phyloP scores from a whole-genome alignment of 2,329 filamentous ascomycete species.

The Fusarium nanum region DNA sequence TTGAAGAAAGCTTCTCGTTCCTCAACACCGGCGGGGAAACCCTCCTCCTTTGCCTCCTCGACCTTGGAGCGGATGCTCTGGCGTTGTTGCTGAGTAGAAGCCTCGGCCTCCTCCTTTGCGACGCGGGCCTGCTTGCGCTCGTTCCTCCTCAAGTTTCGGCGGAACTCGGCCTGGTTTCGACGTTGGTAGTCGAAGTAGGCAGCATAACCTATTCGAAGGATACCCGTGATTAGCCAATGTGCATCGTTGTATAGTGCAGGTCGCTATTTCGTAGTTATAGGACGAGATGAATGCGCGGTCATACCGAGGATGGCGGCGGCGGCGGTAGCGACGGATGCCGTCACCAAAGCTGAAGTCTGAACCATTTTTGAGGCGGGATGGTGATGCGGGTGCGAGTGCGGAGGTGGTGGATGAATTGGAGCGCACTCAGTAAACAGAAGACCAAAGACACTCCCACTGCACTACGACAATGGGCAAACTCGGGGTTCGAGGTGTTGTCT shows the following conservation, averaged over 20 bases:
- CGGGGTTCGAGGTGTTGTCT: constrained; percentile 12
- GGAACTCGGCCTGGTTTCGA: constrained; percentile 72
- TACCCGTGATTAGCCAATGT: constrained; percentile 33
- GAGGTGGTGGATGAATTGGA: constrained; percentile 4
- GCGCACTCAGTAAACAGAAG: constrained; percentile 14
- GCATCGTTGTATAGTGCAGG: constrained; percentile 2
- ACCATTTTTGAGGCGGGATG: constrained; percentile 53
- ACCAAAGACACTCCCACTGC: constrained; percentile 17
- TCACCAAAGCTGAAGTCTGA: constrained; percentile 66
- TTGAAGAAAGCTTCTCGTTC: constrained; percentile 98
- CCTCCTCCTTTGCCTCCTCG: constrained; percentile 86
- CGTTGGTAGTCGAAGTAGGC: constrained; percentile 77
- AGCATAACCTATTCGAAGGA: constrained; percentile 65
- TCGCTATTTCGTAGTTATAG: background rate
- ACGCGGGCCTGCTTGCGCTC: constrained; percentile 77
- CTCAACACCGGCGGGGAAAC: constrained; percentile 89
- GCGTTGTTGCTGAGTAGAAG: constrained; percentile 73
- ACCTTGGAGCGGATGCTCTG: constrained; percentile 80
- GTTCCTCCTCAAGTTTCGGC: constrained; percentile 77
- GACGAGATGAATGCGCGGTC: constrained; percentile 16
- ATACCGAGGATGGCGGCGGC: constrained; percentile 71
- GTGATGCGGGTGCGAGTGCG: constrained; percentile 18
- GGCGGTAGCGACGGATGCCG: constrained; percentile 70
- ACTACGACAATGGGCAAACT: constrained; percentile 18
- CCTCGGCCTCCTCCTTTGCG: constrained; percentile 78